Evolutionary conservation across 2,329 filamentous ascomycete species (phyloP).

Genomic region (Epichloe bromicola): DNA sequence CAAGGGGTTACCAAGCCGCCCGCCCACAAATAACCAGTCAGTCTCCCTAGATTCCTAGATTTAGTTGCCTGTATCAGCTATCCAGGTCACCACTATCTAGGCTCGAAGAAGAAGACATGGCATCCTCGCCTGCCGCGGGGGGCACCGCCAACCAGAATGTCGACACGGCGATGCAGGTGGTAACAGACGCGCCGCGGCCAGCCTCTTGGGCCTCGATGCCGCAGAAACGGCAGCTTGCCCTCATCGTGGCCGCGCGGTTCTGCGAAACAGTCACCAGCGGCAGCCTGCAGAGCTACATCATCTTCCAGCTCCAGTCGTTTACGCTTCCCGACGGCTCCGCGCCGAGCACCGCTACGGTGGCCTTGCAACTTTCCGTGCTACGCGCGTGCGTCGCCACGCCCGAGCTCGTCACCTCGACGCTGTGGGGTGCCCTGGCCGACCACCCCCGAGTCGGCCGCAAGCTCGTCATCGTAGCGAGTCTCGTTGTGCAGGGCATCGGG

Average conservation of each 20-base stretch:
- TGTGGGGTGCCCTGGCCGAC: background rate
- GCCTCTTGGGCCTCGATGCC: background rate
- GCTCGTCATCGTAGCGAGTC: background rate
- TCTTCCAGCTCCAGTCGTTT: background rate
- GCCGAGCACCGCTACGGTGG: background rate
- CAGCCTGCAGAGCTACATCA: background rate
- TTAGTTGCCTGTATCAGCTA: too few relatives aligned
- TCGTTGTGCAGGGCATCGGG: background rate
- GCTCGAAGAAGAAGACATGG: too few relatives aligned
- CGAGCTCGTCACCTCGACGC: background rate
- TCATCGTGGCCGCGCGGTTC: background rate
- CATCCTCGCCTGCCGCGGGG: too few relatives aligned
- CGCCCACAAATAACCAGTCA: too few relatives aligned
- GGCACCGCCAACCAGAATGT: too few relatives aligned
- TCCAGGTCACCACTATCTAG: too few relatives aligned
- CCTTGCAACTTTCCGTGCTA: background rate
- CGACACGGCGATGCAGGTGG: too few relatives aligned
- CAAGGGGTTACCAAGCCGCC: too few relatives aligned
- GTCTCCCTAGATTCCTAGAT: too few relatives aligned
- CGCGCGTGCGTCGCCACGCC: background rate
- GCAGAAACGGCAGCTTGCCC: background rate
- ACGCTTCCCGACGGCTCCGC: background rate
- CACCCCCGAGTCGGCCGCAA: background rate
- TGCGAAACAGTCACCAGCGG: background rate
- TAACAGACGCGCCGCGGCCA: background rate